Conservation (phyloP, 345 rosid species). For the Rhodomyrtus tomentosa region DNA sequence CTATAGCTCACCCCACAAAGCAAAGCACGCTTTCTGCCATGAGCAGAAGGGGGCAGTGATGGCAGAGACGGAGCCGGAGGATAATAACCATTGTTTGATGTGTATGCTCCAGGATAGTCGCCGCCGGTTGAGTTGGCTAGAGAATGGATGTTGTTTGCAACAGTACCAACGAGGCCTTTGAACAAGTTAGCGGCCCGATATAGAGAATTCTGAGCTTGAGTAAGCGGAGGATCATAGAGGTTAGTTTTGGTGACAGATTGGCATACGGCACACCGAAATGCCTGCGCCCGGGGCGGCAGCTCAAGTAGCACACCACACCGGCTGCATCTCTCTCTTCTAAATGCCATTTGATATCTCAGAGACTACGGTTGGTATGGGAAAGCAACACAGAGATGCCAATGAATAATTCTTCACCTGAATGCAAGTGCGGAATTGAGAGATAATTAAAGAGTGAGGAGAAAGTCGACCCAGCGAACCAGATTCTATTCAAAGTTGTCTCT, state of each 20-base stretch:
- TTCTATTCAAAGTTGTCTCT: neutral
- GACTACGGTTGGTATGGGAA: neutral
- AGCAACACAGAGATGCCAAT: neutral
- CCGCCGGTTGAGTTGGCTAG: neutral
- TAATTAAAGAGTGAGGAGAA: neutral
- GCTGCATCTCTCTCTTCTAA: slow-evolving; percentile 34
- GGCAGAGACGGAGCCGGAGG: neutral
- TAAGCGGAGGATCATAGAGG: slow-evolving; percentile 2
- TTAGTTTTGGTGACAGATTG: slow-evolving; percentile 22
- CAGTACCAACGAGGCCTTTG: neutral
- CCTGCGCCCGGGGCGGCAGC: slow-evolving; percentile 23
- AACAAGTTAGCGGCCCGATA: slow-evolving; percentile 5
- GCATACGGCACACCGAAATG: slow-evolving; percentile 32
- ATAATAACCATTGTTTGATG: neutral
- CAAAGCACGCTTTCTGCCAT: slow-evolving; percentile 38
- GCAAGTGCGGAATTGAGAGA: neutral
- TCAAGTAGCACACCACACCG: slow-evolving; percentile 34
- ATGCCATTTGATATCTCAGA: neutral
- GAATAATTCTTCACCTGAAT: neutral
- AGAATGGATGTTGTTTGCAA: neutral
- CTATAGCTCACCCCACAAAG: slow-evolving; percentile 40
- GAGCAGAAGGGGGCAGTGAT: neutral
- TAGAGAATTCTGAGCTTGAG: slow-evolving; percentile 6
- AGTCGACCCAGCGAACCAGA: neutral
- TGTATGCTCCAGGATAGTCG: neutral